These are phyloP conservation scores for Papiliotrema terrestris DNA, from an alignment of 1,284 basidiomycete species.

Conservation along the genomic window DNA sequence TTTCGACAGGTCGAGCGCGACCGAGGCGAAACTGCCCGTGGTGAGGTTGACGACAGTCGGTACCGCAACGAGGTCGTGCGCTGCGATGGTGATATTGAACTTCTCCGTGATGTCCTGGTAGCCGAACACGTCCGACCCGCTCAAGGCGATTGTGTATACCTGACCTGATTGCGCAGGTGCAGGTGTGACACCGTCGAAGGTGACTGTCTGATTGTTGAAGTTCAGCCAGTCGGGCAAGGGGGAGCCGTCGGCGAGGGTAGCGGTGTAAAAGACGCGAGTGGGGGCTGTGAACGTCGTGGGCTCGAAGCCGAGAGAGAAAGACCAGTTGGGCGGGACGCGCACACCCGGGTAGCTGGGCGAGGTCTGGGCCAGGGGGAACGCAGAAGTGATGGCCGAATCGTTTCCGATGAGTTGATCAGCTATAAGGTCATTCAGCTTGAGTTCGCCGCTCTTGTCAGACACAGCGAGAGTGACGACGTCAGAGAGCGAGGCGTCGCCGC, in stretches of 20 bases:
- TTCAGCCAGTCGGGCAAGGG: slow-evolving; percentile 70
- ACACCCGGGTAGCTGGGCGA: slow-evolving; percentile 62
- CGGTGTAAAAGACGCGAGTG: slow-evolving; percentile 61
- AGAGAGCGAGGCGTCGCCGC: slow-evolving; percentile 31
- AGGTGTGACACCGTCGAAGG: slow-evolving; percentile 76
- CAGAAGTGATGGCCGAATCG: slow-evolving; percentile 47
- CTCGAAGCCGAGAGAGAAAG: slow-evolving; percentile 83
- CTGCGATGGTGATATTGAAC: slow-evolving; percentile 61
- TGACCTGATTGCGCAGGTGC: slow-evolving; percentile 9
- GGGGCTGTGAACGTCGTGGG: slow-evolving; percentile 61
- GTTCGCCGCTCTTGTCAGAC: slow-evolving; percentile 6
- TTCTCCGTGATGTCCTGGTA: slow-evolving; percentile 54
- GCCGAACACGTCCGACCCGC: slow-evolving; percentile 63
- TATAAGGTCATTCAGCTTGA: slow-evolving; percentile 16
- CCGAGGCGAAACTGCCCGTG: slow-evolving; percentile 63
- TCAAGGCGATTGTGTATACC: slow-evolving; percentile 48
- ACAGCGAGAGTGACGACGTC: slow-evolving; percentile 15
- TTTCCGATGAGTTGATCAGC: slow-evolving; percentile 13
- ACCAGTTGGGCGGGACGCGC: slow-evolving; percentile 77
- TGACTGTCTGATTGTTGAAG: slow-evolving; percentile 65
- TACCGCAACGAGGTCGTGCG: slow-evolving; percentile 13
- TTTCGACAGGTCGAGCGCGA: slow-evolving; percentile 54
- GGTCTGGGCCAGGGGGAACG: slow-evolving; percentile 60
- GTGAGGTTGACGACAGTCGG: slow-evolving; percentile 57
- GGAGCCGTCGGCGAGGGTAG: slow-evolving; percentile 62